These are phyloP conservation scores for Fusarium illudens DNA, from an alignment of 2,329 filamentous ascomycete genomes.

Conservation along the genomic window DNA sequence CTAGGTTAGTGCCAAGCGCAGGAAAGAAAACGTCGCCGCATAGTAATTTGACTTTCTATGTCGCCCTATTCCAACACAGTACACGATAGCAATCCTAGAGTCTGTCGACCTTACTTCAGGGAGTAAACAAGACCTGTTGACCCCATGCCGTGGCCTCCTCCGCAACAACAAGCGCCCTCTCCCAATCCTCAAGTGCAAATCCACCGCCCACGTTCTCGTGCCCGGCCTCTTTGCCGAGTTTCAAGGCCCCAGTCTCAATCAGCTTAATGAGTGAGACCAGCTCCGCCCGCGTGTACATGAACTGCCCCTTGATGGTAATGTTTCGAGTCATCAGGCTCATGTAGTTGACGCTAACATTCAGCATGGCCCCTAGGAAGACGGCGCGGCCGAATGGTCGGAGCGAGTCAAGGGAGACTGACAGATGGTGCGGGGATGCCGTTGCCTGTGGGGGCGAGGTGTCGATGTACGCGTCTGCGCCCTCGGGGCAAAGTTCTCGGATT, in stretches of 20 bases:
- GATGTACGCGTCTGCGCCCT: conserved; percentile 23
- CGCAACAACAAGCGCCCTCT: conserved; percentile 6
- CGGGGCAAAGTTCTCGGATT: neutral
- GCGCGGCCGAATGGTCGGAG: neutral
- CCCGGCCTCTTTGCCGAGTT: conserved; percentile 20
- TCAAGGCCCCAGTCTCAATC: conserved; percentile 21
- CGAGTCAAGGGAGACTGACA: neutral
- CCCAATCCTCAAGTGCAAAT: conserved; percentile 22
- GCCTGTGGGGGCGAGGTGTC: conserved; percentile 27
- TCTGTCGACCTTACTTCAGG: neutral
- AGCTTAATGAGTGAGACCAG: conserved; percentile 21
- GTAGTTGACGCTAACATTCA: conserved; percentile 24
- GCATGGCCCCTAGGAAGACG: conserved; percentile 22
- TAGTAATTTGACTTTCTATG: neutral
- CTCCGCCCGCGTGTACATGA: conserved; percentile 25
- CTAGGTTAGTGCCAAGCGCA: neutral
- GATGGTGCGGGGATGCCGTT: conserved; percentile 10
- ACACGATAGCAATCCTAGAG: neutral
- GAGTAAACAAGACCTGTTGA: conserved; percentile 20
- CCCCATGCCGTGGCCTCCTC: conserved; percentile 23
- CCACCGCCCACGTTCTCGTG: conserved; percentile 18
- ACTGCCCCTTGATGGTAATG: conserved; percentile 22
- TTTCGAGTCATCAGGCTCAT: conserved; percentile 5
- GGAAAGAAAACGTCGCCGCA: neutral
- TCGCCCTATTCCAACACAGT: neutral